A percentile compares a stretch with the other conserved stretches of the same genome.
Conservation (phyloP, 345 rosid species). For the Firmiana major region DNA sequence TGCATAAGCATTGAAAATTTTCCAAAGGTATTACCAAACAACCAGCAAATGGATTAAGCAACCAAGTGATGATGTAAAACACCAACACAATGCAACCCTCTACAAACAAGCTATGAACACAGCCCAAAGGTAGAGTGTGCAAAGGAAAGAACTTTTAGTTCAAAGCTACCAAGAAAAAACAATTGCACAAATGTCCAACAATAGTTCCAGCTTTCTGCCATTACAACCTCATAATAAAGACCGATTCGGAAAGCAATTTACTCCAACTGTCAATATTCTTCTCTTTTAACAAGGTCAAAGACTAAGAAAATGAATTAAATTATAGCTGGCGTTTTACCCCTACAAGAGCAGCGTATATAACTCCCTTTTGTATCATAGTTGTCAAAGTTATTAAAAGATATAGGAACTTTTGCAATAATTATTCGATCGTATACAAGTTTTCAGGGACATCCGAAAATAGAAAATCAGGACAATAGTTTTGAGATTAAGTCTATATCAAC, state of each 20-base stretch:
- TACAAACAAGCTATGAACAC: background rate
- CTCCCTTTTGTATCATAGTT: background rate
- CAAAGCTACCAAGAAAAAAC: background rate
- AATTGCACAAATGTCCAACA: background rate
- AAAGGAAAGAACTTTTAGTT: background rate
- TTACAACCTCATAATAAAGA: background rate
- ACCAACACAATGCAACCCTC: background rate
- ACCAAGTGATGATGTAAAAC: background rate
- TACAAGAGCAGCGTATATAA: background rate
- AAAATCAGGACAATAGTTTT: background rate
- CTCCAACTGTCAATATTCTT: background rate
- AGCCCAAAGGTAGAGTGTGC: background rate
- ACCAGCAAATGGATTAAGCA: background rate
- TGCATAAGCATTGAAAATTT: background rate
- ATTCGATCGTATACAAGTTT: background rate
- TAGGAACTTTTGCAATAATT: background rate
- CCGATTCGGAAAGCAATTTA: background rate
- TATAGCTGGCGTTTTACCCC: background rate
- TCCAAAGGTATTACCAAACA: background rate
- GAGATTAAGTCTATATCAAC: background rate
- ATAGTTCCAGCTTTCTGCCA: background rate
- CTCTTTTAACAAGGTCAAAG: background rate
- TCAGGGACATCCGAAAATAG: background rate
- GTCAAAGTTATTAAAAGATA: background rate
- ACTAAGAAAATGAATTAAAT: background rate